Evolutionary conservation across 495 filamentous ascomycete species (phyloP), one percentile per base, ranked within the genome.

Genomic region (Hyaloscypha finlandica): DNA sequence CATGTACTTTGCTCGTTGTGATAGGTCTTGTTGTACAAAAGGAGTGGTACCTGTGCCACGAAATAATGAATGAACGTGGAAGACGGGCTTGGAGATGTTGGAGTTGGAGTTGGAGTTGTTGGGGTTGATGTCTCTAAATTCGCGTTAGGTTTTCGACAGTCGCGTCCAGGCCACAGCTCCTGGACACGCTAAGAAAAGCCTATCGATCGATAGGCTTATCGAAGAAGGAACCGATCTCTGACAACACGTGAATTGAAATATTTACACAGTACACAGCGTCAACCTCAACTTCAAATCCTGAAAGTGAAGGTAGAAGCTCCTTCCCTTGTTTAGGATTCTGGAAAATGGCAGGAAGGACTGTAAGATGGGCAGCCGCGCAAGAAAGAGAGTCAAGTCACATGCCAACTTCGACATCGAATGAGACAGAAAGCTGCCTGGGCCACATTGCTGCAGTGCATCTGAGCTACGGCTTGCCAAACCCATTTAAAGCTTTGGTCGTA

Each of bases 151-250:
- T 48, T 48, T 48, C 6, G 16, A 1, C 1, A 37, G 42, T 48
- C 42, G 42, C 35, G 35, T 37, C 35, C 35, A 37, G 35, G 8
- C 35, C 35, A 8, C n/a, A 3, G 35, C 35, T 48, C 16, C 42
- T 48, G 16, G 42, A 48, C 42, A 48, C 42, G 42, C 42, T 48
- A 48, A 48, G 11, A 4, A 48, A 48, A 48, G 42, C 42, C 42
- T 48, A 48, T 48, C 42, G 42, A 48, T 48, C 25, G 25, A 25
- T 48, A 48, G 42, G 42, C 42, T 48, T 48, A 48, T 48, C 42
- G 16, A 48, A 48, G 16, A 6, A 16, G 42, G 9, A 48, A 48
- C 8, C 4, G 11, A 48, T 48, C 42, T 12, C 9, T 48, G 42
- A 4, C 42, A 48, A 6, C 42, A 48, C 16, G 42, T 48, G 42